Evolutionary conservation across 1,284 basidiomycete genomes (phyloP).

Genomic region (Erythrobasidium hasegawianum): DNA sequence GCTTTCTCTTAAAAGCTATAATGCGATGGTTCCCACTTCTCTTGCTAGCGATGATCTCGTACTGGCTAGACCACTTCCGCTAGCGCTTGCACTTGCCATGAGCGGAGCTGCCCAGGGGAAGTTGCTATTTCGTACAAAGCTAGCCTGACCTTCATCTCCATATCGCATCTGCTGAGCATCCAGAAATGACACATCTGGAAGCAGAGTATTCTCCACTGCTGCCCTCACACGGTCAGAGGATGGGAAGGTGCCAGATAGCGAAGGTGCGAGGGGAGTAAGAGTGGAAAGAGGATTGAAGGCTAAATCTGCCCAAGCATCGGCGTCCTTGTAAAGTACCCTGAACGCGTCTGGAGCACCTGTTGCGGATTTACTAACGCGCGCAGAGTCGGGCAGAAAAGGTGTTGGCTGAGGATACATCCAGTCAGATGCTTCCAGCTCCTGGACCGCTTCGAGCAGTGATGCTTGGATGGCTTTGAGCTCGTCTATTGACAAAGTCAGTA

Average conservation of each 20-base stretch:
- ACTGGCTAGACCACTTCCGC: background rate
- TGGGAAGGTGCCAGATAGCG: constrained; percentile 17
- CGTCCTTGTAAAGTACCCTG: background rate
- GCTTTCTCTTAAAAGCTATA: constrained; percentile 7
- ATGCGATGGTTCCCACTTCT: constrained; percentile 19
- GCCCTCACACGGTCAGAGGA: constrained; percentile 17
- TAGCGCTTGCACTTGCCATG: background rate
- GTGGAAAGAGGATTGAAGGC: constrained; percentile 33
- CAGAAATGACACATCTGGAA: constrained; percentile 27
- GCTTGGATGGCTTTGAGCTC: constrained; percentile 25
- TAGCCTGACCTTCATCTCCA: constrained; percentile 8
- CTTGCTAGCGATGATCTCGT: constrained; percentile 4
- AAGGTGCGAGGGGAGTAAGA: constrained; percentile 24
- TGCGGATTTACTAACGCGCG: background rate
- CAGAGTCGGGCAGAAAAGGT: constrained; percentile 13
- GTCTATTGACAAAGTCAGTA: background rate
- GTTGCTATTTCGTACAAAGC: constrained; percentile 12
- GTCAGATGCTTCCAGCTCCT: constrained; percentile 22
- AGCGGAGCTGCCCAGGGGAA: constrained; percentile 26
- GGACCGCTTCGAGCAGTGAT: constrained; percentile 9
- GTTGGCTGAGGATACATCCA: constrained; percentile 29
- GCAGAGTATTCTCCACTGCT: constrained; percentile 8
- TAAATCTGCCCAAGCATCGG: constrained; percentile 12
- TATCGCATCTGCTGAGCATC: constrained; percentile 7
- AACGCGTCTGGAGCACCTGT: background rate